Base-by-base conservation (phyloP, 2,329 filamentous ascomycete genomes). In the Xylaria sp. region DNA sequence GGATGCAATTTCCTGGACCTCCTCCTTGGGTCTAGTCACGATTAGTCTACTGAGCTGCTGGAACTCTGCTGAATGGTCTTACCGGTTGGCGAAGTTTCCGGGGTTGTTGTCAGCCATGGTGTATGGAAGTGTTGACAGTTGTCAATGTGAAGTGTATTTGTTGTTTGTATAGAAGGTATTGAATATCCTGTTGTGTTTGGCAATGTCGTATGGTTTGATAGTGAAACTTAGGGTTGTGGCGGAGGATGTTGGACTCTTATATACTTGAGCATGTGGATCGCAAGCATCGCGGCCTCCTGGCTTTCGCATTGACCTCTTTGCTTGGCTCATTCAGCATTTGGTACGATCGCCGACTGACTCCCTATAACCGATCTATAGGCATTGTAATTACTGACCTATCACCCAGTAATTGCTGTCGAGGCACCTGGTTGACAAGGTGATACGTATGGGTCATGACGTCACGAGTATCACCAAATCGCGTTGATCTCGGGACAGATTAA, bases 41-140 rank as follows among this genome's bases (percentile, higher is more conserved):
- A 28, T 70, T 63, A 65, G 56, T 48, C 7, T 20, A 23, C 7
- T 0, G 18, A 52, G 31, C 10, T 10, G 13, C 13, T 46, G 23
- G 3, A 39, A 28, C 3, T 15, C 12, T 3, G 25, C 31, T n/a
- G 46, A 3, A 18, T 28, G 9, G 6, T 1, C 13, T 25, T 68
- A 70, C 66, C 62, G 68, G 36, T 68, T 70, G 56, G 68, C 65
- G n/a, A 70, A 70, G 60, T 70, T 70, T 36, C 68, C 59, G 31
- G 67, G 67, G 52, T 66, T 69, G 4, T 33, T 60, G 33, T 31
- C 33, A 43, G 67, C 51, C 58, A 69, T 69, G 10, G 48, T 69
- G 46, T 31, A 33, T 33, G 28, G n/a, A 15, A 33, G 28, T 20
- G 12, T 25, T 28, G 12, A n/a, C 1, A 13, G 33, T 33, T 28